A percentile compares a stretch with the other conserved stretches of the same genome.
Evolutionary conservation across 2,329 filamentous ascomycete species (phyloP).

Genomic region (Teratosphaeria gauchensis): DNA sequence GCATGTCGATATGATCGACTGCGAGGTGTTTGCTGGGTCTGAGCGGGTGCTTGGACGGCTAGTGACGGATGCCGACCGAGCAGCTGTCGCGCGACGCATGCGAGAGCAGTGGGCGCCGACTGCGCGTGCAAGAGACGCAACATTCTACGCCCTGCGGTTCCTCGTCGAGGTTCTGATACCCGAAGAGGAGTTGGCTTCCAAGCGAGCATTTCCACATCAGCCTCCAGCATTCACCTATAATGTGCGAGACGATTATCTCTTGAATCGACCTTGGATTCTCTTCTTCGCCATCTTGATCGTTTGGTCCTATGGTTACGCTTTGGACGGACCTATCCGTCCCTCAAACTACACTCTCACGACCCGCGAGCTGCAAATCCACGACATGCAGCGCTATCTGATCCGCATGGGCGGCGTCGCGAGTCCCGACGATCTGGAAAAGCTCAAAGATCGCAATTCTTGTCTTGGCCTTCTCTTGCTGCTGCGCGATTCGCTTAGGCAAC

Average conservation of each 20-base stretch:
- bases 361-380: constrained; percentile 56
- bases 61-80: constrained; percentile 74
- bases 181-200: constrained; percentile 31
- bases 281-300: constrained; percentile 89
- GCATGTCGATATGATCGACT: constrained; percentile 95
- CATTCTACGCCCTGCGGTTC: constrained; percentile 86
- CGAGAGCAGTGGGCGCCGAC: constrained; percentile 82
- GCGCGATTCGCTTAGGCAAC: constrained; percentile 68
- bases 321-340: constrained; percentile 59
- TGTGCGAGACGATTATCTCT: constrained; percentile 75
- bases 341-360: constrained; percentile 42
- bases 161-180: constrained; percentile 72
- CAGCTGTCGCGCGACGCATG: constrained; percentile 71
- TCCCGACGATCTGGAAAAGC: constrained; percentile 66
- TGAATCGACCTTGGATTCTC: constrained; percentile 90
- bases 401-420: constrained; percentile 61
- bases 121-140: constrained; percentile 79
- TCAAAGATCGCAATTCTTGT: constrained; percentile 72
- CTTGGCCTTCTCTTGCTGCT: constrained; percentile 73
- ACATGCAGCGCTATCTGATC: constrained; percentile 72
- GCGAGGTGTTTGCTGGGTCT: constrained; percentile 88
- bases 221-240: constrained; percentile 50
- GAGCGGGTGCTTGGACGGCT: constrained; percentile 74
- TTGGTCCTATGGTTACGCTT: constrained; percentile 87
- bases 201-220: constrained; percentile 16